Percentiles rank a stretch among this genome's conserved stretches.
Evolutionary conservation across 768 basidiomycete species (phyloP).

Genomic region (Gymnopilus dilepis): DNA sequence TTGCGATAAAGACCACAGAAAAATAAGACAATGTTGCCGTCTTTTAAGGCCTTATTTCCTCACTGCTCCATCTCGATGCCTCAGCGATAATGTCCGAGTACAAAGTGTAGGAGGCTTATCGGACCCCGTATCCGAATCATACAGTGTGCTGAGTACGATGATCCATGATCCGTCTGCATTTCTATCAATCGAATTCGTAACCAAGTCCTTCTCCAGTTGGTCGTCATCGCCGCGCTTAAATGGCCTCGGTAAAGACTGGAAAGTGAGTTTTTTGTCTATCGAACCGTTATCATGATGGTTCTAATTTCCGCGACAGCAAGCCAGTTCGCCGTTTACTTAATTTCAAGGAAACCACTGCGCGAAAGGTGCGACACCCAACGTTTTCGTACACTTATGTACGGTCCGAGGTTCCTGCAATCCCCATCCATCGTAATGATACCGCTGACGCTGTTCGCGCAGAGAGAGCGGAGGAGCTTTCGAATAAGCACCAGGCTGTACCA

Average conservation of each 20-base stretch:
- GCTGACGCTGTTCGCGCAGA: neutral
- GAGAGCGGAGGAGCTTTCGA: neutral
- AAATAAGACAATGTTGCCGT: no score
- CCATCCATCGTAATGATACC: neutral
- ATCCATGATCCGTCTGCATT: conserved; percentile 14
- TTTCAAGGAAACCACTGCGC: neutral
- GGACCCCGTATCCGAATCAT: neutral
- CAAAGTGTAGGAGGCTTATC: neutral
- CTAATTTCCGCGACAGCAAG: neutral
- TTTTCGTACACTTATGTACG: neutral
- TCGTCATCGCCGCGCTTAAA: conserved; percentile 1
- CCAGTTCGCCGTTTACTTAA: neutral
- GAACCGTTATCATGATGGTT: neutral
- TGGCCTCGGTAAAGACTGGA: neutral
- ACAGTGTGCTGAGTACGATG: no score
- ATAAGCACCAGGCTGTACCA: neutral
- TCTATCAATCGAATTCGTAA: conserved; percentile 13
- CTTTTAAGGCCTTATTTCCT: neutral
- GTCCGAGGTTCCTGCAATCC: neutral
- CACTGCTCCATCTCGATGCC: neutral
- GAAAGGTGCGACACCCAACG: neutral
- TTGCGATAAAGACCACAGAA: no score
- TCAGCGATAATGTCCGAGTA: no score
- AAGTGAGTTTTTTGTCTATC: neutral
- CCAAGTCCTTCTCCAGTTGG: conserved; percentile 3